Evolutionary conservation across 768 basidiomycete genomes (phyloP).

Genomic region (Pisolithus orientalis): DNA sequence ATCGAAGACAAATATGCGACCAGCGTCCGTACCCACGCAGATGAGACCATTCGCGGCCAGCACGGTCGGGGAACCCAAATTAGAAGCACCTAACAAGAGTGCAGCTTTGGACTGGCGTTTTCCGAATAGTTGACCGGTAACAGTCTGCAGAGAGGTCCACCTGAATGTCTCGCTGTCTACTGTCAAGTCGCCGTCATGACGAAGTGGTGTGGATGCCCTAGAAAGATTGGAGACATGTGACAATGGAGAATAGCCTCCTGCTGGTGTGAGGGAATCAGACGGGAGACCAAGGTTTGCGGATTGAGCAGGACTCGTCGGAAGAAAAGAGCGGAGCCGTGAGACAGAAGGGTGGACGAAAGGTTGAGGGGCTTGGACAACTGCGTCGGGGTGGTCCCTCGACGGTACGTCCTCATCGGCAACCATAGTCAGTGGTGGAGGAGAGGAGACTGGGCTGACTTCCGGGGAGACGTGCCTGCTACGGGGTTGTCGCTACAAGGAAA

Average conservation of each 20-base stretch:
- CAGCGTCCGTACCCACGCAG: constrained; percentile 80
- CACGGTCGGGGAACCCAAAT: constrained; percentile 67
- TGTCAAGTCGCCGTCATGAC: constrained; percentile 14
- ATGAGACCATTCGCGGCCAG: constrained; percentile 83
- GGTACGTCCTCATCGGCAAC: constrained; percentile 12
- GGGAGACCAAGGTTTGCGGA: constrained; percentile 40
- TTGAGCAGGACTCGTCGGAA: constrained; percentile 39
- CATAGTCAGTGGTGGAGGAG: constrained; percentile 27
- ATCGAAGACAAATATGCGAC: constrained; percentile 78
- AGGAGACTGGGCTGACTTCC: constrained; percentile 34
- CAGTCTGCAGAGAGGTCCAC: constrained; percentile 64
- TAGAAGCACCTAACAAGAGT: constrained; percentile 51
- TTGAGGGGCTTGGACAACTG: constrained; percentile 24
- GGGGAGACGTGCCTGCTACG: constrained; percentile 32
- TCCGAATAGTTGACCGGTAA: constrained; percentile 52
- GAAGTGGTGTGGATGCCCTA: constrained; percentile 53
- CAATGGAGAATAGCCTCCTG: constrained; percentile 45
- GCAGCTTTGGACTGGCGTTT: constrained; percentile 53
- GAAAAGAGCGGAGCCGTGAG: constrained; percentile 72
- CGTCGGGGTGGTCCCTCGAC: not conserved
- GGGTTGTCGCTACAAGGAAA: constrained; percentile 14
- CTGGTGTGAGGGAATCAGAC: constrained; percentile 36
- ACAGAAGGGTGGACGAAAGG: constrained; percentile 69
- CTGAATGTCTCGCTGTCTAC: constrained; percentile 57
- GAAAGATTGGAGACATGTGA: constrained; percentile 72